Conservation (phyloP, 2,329 filamentous ascomycete genomes). For the Cordyceps farinosa region DNA sequence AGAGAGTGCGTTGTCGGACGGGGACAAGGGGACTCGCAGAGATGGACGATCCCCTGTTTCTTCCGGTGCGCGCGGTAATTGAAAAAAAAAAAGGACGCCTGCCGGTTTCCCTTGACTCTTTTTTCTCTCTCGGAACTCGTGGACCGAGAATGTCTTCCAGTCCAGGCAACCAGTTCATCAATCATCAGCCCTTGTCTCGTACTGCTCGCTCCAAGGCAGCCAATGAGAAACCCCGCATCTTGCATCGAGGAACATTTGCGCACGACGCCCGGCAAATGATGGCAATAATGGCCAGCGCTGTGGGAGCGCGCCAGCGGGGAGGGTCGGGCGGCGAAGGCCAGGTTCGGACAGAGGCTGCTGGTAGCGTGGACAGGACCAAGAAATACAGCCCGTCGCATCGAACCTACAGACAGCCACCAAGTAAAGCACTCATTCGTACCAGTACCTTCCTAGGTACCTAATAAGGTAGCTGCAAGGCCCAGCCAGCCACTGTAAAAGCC, state of each 20-base stretch:
- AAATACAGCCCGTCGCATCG: conserved; percentile 2
- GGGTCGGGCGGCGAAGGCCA: background rate
- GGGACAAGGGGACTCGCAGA: background rate
- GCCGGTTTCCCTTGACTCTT: background rate
- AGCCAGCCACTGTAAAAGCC: background rate
- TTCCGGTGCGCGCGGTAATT: background rate
- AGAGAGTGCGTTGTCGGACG: background rate
- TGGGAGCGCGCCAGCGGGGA: background rate
- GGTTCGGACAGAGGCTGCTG: background rate
- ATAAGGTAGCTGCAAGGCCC: background rate
- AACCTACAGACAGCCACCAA: background rate
- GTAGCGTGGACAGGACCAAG: background rate
- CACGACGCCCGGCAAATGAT: background rate
- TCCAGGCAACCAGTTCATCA: background rate
- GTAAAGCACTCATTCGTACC: background rate
- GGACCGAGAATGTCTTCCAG: background rate
- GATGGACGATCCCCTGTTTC: background rate
- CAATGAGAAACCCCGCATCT: background rate
- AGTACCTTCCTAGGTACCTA: too few relatives aligned
- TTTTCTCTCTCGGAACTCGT: background rate
- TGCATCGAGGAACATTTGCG: background rate
- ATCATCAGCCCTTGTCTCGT: background rate
- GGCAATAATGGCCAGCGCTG: background rate
- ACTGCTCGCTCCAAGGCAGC: background rate
- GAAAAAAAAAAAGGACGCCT: background rate